Evolutionary conservation across 768 basidiomycete species (phyloP).

Genomic region (Macrolepiota dolichaula): DNA sequence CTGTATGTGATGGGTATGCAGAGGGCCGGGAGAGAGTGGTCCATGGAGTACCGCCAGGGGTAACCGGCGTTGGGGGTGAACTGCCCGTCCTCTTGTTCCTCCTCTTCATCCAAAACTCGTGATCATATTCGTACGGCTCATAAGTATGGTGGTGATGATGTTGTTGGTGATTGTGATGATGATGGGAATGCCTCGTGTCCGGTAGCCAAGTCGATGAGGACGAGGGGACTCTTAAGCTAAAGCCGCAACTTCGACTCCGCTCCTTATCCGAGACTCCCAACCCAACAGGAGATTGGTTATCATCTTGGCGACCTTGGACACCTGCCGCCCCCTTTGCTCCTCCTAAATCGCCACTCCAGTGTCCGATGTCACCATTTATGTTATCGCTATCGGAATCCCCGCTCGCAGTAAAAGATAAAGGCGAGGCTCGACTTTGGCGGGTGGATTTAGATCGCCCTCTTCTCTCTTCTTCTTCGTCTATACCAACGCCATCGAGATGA

Average conservation of each 20-base stretch:
- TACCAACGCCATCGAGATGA: constrained; percentile 15
- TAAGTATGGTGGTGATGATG: neutral
- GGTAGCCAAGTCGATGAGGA: neutral
- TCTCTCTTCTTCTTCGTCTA: neutral
- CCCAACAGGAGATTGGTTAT: neutral
- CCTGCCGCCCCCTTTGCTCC: neutral
- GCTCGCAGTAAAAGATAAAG: constrained; percentile 11
- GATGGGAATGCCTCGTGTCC: neutral
- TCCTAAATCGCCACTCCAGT: constrained; percentile 3
- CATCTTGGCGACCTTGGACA: neutral
- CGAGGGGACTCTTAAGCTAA: constrained; percentile 1
- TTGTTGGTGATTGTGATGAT: neutral
- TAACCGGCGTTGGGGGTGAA: constrained; percentile 13
- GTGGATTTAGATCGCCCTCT: constrained; percentile 8
- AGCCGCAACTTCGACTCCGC: constrained; percentile 10
- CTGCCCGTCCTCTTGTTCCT: constrained; percentile 15
- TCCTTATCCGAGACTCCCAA: constrained; percentile 1
- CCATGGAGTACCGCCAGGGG: constrained; percentile 10
- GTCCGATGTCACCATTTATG: constrained; percentile 10
- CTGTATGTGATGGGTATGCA: neutral
- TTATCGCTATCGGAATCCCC: constrained; percentile 13
- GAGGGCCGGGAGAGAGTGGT: neutral
- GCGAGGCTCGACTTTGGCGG: constrained; percentile 2
- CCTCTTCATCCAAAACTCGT: constrained; percentile 8
- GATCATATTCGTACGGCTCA: constrained; percentile 6